Conservation (phyloP, 1,139 yeast species). For the Eremothecium cymbalariae region DNA sequence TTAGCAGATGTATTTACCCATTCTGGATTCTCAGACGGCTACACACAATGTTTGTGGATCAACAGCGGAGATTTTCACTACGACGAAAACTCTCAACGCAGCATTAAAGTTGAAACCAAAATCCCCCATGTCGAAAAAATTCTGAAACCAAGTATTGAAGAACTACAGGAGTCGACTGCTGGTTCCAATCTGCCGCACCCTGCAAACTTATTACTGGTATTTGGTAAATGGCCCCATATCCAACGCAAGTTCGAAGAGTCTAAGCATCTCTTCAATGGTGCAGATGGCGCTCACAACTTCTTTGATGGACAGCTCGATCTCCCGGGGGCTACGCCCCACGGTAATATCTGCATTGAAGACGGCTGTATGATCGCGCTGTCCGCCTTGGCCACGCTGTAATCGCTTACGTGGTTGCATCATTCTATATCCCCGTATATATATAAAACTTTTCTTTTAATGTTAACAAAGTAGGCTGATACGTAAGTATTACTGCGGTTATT, state of each 20-base stretch:
- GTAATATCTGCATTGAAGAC: constrained; percentile 49
- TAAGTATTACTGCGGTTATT: too few relatives aligned
- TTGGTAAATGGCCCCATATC: constrained; percentile 58
- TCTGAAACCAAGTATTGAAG: constrained; percentile 11
- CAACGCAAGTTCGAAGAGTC: constrained; percentile 43
- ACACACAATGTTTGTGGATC: constrained; percentile 56
- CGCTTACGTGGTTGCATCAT: constrained; percentile 1
- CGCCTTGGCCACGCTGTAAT: constrained; percentile 21
- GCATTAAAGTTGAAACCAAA: constrained; percentile 18
- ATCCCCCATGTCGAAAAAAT: constrained; percentile 20
- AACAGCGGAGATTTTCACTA: constrained; percentile 58
- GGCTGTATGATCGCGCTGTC: constrained; percentile 57
- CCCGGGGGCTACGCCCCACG: constrained; percentile 45
- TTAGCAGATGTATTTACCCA: constrained; percentile 67
- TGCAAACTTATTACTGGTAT: constrained; percentile 44
- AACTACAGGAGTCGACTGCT: constrained; percentile 7
- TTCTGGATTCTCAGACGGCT: constrained; percentile 59
- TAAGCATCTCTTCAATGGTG: constrained; percentile 43
- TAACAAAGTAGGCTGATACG: too few relatives aligned
- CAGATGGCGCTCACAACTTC: constrained; percentile 48
- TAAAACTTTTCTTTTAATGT: too few relatives aligned
- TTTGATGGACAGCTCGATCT: constrained; percentile 57
- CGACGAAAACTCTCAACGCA: constrained; percentile 25
- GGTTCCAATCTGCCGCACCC: constrained; percentile 17
- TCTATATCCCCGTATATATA: not conserved